Percentiles rank a stretch among this genome's conserved stretches.
Conservation (phyloP, 345 rosid species). For the Citrus hindsii region DNA sequence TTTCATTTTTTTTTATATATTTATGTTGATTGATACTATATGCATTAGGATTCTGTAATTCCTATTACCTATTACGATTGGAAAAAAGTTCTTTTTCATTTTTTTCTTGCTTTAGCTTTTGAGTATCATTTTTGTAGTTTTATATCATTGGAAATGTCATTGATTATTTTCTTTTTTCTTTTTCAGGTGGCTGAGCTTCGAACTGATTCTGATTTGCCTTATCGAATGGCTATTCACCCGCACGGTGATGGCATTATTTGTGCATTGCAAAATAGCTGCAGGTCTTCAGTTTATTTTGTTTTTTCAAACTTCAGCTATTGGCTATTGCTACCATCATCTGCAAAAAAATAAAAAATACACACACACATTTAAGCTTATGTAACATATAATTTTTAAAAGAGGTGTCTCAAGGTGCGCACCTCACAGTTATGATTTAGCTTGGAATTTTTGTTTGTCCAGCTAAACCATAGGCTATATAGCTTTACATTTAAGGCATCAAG, state of each 20-base stretch:
- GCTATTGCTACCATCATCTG: background rate
- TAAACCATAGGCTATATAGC: background rate
- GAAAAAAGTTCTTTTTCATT: background rate
- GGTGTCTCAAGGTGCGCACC: background rate
- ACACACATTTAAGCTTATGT: background rate
- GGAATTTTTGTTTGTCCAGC: background rate
- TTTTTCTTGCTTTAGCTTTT: background rate
- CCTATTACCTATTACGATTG: background rate
- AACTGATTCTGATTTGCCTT: slow-evolving; percentile 71
- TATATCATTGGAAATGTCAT: background rate
- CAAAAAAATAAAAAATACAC: too few relatives aligned
- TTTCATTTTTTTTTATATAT: background rate
- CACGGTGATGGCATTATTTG: slow-evolving; percentile 72
- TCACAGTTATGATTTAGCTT: background rate
- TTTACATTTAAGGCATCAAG: background rate
- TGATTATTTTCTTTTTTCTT: background rate
- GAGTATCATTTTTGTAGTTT: background rate
- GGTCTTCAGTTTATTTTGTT: slow-evolving; percentile 29
- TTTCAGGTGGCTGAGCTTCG: slow-evolving; percentile 48
- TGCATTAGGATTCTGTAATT: too few relatives aligned
- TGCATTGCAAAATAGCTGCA: slow-evolving; percentile 70
- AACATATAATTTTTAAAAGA: background rate
- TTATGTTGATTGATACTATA: too few relatives aligned
- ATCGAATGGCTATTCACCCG: slow-evolving; percentile 82
- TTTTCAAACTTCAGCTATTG: background rate